Base-by-base conservation (phyloP, 2,329 filamentous ascomycete genomes). In the Hypoxylon sp. region DNA sequence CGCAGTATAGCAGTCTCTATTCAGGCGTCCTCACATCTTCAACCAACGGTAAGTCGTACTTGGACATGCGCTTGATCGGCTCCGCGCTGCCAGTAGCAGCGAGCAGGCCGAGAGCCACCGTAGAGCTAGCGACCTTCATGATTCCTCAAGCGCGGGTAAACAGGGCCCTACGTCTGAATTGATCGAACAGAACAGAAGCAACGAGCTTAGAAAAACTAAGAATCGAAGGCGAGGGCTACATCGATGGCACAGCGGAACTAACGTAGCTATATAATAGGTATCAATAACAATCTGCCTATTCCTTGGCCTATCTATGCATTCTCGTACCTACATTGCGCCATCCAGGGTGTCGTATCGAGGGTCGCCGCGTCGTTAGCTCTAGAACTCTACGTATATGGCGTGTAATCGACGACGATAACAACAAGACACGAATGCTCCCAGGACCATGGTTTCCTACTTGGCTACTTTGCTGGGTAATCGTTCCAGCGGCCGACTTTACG, bases 81-180 rank as follows among this genome's bases (percentile, higher is more conserved):
- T 71, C 65, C 4, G 71, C 72, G 46, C 47, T 70, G 47, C 68
- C n/a, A 7, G 59, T 59, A 4, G 66, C 53, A n/a, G 64, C 68
- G 41, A 73, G 66, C 44, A 72, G 41, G 49, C 67, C 56, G 22
- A 71, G 32, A 41, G 59, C 68, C 24, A 67, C 32, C 11, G 56
- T 24, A 48, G 69, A 68, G 15, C 37, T 63, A 46, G 50, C 28
- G 28, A 52, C 48, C 52, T 69, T 72, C 71, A 73, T 73, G 48
- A 39, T 51, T 58, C 30, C 37, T 30, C 10, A 32, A 28, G 32
- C 5, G 15, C 43, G 28, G 7, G 6, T 39, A 1, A 1, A 46
- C n/a, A 34, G 2, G 11, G 17, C 8, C 11, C 34, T 49, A 56
- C 32, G 26, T 13, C 19, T 34, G 22, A 34, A 15, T 13, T 43